Evolutionary conservation across 169 alveolate genomes (phyloP), one percentile per base, ranked within the genome.

Genomic region (Cryptosporidium ubiquitum): DNA sequence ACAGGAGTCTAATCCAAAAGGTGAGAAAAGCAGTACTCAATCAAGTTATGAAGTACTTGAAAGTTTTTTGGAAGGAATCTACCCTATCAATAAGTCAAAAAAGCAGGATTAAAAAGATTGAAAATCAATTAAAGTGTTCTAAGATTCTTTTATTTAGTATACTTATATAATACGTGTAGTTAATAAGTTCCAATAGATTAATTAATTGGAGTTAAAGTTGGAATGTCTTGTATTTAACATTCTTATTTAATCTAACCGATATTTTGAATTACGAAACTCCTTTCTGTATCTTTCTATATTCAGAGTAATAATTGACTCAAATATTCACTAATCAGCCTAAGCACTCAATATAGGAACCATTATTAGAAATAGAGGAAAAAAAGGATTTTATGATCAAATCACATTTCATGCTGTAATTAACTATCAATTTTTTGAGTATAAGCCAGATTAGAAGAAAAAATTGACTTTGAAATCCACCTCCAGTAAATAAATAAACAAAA

Each of bases 391-490:
- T 29, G 0, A 18, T 29, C 29, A 9, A 64, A 31, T 31, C 9
- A 33, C 1, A 12, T 26, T 26, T 9, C 39, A 69, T 26, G 66
- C 16, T 26, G 35, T 35, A n/a, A 55, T 2, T 55, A 31, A 70
- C 47, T 68, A 6, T 18, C 3, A 26, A n/a, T 73, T 35, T 73
- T 55, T 37, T 73, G 85, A 10, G 57, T 6, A 73, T 79, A 79
- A 26, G 73, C 79, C 89, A 58, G 39, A 79, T 58, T 79, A 29
- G 89, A 58, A 58, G 75, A 79, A 23, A 61, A 79, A 23, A 79
- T 79, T 10, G 89, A 37, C 26, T n/a, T 79, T 61, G 89, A 79
- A 61, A 79, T 79, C 89, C 89, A 79, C 29, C 89, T 58, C 89
- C 89, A 79, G 49, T 79, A 79, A 14, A 61, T 47, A 42, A 79